Percentiles rank a stretch among this genome's conserved stretches.
Conservation (phyloP, 2,329 filamentous ascomycete species). For the Grosmannia clavigera region DNA sequence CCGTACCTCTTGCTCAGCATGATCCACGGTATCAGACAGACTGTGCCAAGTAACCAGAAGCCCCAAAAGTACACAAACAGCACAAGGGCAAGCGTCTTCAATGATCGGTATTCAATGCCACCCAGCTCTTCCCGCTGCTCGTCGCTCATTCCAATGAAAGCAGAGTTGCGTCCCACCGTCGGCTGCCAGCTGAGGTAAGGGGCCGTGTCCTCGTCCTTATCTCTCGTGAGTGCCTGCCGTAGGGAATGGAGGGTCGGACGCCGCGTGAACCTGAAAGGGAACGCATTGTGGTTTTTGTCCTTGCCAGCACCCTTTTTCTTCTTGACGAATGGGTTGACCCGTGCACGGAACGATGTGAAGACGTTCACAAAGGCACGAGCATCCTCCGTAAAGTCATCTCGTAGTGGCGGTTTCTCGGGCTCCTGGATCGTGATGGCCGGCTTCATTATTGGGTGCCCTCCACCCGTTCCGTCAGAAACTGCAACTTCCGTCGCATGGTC, state of each 20-base stretch:
- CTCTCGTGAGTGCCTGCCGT: slow-evolving; percentile 40
- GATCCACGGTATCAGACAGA: slow-evolving; percentile 74
- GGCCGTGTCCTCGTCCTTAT: slow-evolving; percentile 43
- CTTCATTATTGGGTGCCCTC: slow-evolving; percentile 13
- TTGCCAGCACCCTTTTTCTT: slow-evolving; percentile 20
- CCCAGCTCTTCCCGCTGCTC: slow-evolving; percentile 91
- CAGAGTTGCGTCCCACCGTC: slow-evolving; percentile 84
- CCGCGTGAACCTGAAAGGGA: slow-evolving; percentile 16
- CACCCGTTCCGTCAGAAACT: background rate
- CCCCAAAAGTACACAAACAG: slow-evolving; percentile 70
- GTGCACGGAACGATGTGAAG: slow-evolving; percentile 28
- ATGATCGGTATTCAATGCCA: slow-evolving; percentile 86
- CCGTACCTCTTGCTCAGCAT: slow-evolving; percentile 48
- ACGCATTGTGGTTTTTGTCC: slow-evolving; percentile 24
- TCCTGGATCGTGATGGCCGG: slow-evolving; percentile 57
- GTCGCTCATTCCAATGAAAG: slow-evolving; percentile 76
- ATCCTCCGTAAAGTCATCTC: slow-evolving; percentile 30
- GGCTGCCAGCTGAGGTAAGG: slow-evolving; percentile 93
- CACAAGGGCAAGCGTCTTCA: slow-evolving; percentile 75
- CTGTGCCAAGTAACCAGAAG: slow-evolving; percentile 65
- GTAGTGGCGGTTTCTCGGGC: slow-evolving; percentile 33
- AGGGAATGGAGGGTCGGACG: slow-evolving; percentile 47
- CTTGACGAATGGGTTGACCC: slow-evolving; percentile 23
- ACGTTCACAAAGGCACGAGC: slow-evolving; percentile 27
- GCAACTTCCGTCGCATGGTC: background rate